These are phyloP conservation scores for Nakazawaea populi DNA, from an alignment of 805 yeast genomes.

Conservation along the genomic window DNA sequence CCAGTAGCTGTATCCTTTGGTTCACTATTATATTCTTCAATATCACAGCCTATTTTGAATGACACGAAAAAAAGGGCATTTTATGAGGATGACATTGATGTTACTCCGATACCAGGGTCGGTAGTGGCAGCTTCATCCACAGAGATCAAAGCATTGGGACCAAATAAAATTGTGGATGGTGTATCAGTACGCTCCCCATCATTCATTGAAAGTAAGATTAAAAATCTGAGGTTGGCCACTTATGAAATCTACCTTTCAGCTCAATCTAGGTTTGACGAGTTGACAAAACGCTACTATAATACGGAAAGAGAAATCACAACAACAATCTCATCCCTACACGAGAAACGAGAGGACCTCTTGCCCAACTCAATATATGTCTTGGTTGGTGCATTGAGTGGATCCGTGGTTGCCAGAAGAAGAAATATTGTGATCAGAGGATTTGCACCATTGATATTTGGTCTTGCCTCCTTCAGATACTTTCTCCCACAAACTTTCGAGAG, in stretches of 20 bases:
- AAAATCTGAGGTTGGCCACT: conserved; percentile 39
- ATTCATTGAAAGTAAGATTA: conserved; percentile 42
- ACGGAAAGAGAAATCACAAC: conserved; percentile 59
- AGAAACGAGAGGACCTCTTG: conserved; percentile 58
- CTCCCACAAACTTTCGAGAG: conserved; percentile 69
- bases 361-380: conserved; percentile 67
- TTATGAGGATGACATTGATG: conserved; percentile 42
- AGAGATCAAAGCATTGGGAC: conserved; percentile 38
- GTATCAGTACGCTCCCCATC: conserved; percentile 48
- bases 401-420: conserved; percentile 65
- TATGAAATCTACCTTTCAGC: conserved; percentile 26
- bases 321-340: conserved; percentile 60
- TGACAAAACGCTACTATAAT: conserved; percentile 43
- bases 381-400: conserved; percentile 67
- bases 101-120: conserved; percentile 47
- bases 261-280: conserved; percentile 35
- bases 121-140: conserved; percentile 34
- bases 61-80: conserved; percentile 29
- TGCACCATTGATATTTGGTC: conserved; percentile 56
- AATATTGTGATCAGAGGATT: conserved; percentile 46
- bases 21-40: background rate
- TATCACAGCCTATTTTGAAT: background rate
- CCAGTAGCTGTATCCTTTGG: background rate
- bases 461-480: conserved; percentile 59
- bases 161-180: conserved; percentile 46